Percentiles rank a stretch among this genome's conserved stretches.
These are phyloP conservation scores for Vitis amurensis DNA, from an alignment of 164 flowering plant species.

Conservation along the genomic window DNA sequence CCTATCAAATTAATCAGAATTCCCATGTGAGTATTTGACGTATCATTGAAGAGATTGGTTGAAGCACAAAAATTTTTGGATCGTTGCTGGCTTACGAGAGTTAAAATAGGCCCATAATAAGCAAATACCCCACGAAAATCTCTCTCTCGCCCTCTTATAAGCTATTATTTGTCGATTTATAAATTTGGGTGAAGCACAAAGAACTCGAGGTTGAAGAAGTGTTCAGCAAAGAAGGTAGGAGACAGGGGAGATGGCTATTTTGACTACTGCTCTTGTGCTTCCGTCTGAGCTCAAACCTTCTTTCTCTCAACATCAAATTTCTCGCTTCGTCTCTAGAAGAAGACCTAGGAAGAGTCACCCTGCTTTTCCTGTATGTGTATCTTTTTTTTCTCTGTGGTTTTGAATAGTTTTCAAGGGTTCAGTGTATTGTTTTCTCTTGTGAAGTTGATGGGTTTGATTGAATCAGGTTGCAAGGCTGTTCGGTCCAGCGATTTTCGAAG, in stretches of 20 bases:
- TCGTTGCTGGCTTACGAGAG: no score
- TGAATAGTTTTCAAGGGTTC: neutral
- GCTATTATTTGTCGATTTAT: no score
- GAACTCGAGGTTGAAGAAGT: no score
- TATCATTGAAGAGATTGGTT: no score
- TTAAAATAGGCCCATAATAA: no score
- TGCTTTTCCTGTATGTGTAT: constrained; percentile 41
- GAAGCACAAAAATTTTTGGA: no score
- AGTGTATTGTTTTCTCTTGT: neutral
- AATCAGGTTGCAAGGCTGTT: constrained; percentile 78
- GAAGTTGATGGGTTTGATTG: constrained; percentile 10
- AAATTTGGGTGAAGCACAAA: no score
- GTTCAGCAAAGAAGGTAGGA: neutral
- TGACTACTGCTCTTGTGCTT: constrained; percentile 32
- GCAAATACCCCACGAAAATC: no score
- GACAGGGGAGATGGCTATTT: constrained; percentile 38
- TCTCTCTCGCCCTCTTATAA: no score
- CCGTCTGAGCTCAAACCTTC: constrained; percentile 37
- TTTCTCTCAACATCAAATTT: constrained; percentile 11
- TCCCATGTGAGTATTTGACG: no score
- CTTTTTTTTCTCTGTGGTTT: neutral
- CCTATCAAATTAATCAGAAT: no score
- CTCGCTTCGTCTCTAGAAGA: constrained; percentile 23
- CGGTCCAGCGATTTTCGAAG: constrained; percentile 90
- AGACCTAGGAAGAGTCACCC: constrained; percentile 29